phyloP scores from a whole-genome alignment of 306 rosid species.

The Notholithocarpus densiflorus region DNA sequence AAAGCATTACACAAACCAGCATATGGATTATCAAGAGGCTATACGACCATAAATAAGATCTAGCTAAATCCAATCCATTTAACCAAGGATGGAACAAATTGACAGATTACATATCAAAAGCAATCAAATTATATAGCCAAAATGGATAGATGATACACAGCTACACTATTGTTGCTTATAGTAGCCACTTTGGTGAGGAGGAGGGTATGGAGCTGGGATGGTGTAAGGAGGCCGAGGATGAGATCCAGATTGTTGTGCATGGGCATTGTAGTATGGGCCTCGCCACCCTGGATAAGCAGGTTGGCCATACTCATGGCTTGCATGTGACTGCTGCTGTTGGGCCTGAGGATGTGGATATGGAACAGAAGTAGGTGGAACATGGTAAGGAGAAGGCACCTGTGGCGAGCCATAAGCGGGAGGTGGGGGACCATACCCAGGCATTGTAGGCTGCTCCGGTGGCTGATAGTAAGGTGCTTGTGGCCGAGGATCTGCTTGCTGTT shows the following conservation, averaged over 20 bases:
- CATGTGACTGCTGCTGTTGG: constrained; percentile 66
- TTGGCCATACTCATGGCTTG: constrained; percentile 80
- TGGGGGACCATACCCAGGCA: constrained; percentile 49
- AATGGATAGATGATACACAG: not conserved
- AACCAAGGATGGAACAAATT: not conserved
- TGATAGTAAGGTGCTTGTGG: constrained; percentile 69
- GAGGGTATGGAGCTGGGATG: constrained; percentile 70
- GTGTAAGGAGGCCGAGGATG: constrained; percentile 86
- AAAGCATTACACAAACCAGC: constrained; percentile 28
- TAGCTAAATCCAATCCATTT: constrained; percentile 22
- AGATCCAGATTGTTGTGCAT: constrained; percentile 64
- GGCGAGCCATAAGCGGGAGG: constrained; percentile 57
- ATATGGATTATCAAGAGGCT: constrained; percentile 9
- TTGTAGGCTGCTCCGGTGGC: constrained; percentile 62
- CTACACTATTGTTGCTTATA: constrained; percentile 66
- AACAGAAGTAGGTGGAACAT: constrained; percentile 52
- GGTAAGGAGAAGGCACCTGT: constrained; percentile 61
- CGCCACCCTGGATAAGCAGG: constrained; percentile 99
- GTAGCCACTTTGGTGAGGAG: constrained; percentile 85
- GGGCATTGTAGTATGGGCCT: constrained; percentile 77
- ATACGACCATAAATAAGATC: constrained; percentile 22
- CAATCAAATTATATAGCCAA: constrained; percentile 22
- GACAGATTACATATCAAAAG: constrained; percentile 17
- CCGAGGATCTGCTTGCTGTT: constrained; percentile 56
- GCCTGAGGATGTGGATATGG: constrained; percentile 58